Evolutionary conservation across 768 basidiomycete genomes (phyloP).

Genomic region (Kwoniella sp.): DNA sequence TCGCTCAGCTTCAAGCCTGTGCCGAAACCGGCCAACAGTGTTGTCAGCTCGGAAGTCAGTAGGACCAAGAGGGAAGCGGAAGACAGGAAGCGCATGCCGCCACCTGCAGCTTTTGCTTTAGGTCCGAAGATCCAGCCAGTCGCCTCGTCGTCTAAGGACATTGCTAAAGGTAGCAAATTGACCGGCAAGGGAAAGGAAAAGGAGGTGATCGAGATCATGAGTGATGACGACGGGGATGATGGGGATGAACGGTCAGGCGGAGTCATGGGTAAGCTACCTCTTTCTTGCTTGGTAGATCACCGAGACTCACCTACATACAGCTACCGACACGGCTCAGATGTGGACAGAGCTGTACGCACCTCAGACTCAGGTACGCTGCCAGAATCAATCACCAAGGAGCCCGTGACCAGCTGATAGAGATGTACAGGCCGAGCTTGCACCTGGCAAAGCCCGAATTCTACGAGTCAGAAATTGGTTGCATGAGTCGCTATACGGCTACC

Average conservation of each 20-base stretch:
- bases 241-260: not conserved
- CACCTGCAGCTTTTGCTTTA: conserved; percentile 28
- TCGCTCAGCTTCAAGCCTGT: conserved; percentile 30
- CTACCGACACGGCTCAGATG: conserved; percentile 20
- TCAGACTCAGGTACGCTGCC: conserved; percentile 20
- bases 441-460: conserved; percentile 40
- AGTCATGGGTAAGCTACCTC: too few species aligned
- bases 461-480: conserved; percentile 45
- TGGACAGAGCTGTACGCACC: conserved; percentile 44
- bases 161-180: too few species aligned
- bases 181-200: conserved; percentile 22
- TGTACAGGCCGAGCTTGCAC: conserved; percentile 40
- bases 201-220: conserved; percentile 21
- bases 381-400: not conserved
- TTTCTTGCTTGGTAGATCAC: too few species aligned
- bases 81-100: conserved; percentile 36
- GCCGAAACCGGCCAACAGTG: conserved; percentile 7
- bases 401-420: not conserved
- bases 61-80: conserved; percentile 7
- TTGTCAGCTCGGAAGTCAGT: not conserved
- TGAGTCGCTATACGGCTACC: conserved; percentile 40
- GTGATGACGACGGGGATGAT: conserved; percentile 22
- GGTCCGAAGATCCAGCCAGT: conserved; percentile 16
- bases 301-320: not conserved
- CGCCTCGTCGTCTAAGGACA: not conserved